Base-by-base conservation (phyloP, 2,329 filamentous ascomycete species). In the Nemania diffusa region DNA sequence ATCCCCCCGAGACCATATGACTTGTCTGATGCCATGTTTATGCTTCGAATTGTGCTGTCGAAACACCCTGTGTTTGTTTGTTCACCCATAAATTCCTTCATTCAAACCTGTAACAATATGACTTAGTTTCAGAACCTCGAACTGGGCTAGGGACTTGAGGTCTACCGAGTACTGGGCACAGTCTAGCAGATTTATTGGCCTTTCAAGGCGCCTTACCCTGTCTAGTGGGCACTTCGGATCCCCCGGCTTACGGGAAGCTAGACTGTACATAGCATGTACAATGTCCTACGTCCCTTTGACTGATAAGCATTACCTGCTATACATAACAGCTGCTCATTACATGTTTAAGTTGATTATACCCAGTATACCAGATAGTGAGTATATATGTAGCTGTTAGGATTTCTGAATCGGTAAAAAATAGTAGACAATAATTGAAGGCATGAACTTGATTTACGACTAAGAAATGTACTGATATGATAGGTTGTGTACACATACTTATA, bases 181-280 rank as follows among this genome's bases (percentile, higher is more conserved):
- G 11, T 9, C 29, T 32, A 9, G 29, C 5, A 32, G 34, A 13
- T 40, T 13, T 40, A 40, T 40, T 40, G 34, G 34, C 15, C 34
- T 40, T 40, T 40, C 34, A 40, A 13, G 34, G 34, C 34, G 34
- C 34, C 11, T 40, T 40, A 40, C 34, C 34, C 15, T 40, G 34
- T 7, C 11, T 40, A 40, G 34, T 15, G 26, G 11, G 24, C 27
- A 51, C 48, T 46, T 68, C 65, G 65, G 61, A 57, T 61, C 57
- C 40, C 46, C 65, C 65, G 65, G 65, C 65, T 68, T 44, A 61
- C 48, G 13, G 29, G 34, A 63, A 53, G 53, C 52, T 6, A 40
- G 34, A 40, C 34, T 40, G 34, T 46, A 44, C 20, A 5, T 52
- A 27, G 27, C 11, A 50, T 26, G 5, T 27, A 37, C 26, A 42